phyloP scores from a whole-genome alignment of 768 basidiomycete genomes.

The Filobasidium wieringae region DNA sequence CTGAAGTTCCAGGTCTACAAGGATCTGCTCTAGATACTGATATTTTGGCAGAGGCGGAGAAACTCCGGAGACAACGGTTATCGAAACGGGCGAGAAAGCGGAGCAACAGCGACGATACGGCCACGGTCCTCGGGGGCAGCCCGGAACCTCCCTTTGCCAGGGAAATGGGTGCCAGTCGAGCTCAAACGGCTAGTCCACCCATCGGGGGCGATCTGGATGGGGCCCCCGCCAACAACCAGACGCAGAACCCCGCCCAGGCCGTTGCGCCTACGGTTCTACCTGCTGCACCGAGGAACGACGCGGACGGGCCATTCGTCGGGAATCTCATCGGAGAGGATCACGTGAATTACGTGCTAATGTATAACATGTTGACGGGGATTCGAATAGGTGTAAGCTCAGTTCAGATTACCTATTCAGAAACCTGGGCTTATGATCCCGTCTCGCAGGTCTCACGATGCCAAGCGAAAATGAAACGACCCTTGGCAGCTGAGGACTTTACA shows the following conservation, averaged over 20 bases:
- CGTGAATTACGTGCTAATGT: constrained; percentile 98
- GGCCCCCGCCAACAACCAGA: background rate
- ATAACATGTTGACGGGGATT: constrained; percentile 99
- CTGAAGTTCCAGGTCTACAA: constrained; percentile 31
- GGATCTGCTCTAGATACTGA: constrained; percentile 50
- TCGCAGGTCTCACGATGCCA: constrained; percentile 82
- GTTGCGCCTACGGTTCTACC: constrained; percentile 13
- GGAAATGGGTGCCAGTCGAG: background rate
- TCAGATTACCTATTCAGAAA: background rate
- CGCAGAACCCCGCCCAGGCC: background rate
- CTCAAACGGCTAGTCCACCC: background rate
- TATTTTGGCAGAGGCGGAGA: constrained; percentile 79
- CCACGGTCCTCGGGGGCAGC: background rate
- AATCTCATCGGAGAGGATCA: constrained; percentile 97
- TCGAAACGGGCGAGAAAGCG: constrained; percentile 50
- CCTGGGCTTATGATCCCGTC: constrained; percentile 11
- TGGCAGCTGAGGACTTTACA: constrained; percentile 74
- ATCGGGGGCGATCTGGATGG: background rate
- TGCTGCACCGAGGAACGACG: background rate
- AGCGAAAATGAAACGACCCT: constrained; percentile 76
- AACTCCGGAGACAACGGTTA: constrained; percentile 65
- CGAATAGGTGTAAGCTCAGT: constrained; percentile 63
- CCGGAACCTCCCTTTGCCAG: background rate
- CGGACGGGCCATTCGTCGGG: constrained; percentile 52
- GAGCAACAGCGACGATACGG: constrained; percentile 9